phyloP scores from a whole-genome alignment of 495 filamentous ascomycete species.

The Lophiostoma macrostomum region DNA sequence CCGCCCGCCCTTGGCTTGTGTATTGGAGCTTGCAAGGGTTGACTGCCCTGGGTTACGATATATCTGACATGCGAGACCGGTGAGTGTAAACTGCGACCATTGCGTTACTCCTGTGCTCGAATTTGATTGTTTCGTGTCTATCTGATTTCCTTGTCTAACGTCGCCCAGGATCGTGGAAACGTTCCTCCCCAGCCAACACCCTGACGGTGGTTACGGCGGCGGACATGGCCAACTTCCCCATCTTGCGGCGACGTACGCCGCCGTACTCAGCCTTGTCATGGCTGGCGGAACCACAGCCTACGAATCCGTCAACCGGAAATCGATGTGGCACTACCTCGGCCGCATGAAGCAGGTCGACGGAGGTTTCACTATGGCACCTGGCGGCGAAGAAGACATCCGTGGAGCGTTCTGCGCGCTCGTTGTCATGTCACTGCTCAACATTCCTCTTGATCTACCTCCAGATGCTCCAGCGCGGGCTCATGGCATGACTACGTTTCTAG shows the following conservation, averaged over 20 bases:
- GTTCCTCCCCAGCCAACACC: constrained; percentile 75
- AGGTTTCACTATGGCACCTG: constrained; percentile 73
- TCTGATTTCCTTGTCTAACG: not conserved
- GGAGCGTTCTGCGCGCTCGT: constrained; percentile 88
- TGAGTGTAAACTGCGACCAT: too few species aligned
- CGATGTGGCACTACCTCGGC: constrained; percentile 88
- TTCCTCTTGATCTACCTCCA: constrained; percentile 74
- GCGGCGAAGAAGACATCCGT: constrained; percentile 88
- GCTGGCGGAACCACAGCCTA: constrained; percentile 71
- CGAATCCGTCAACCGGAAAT: constrained; percentile 70
- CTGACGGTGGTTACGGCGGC: constrained; percentile 83
- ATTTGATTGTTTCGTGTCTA: too few species aligned
- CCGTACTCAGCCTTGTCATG: constrained; percentile 70
- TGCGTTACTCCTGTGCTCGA: too few species aligned
- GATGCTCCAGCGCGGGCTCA: constrained; percentile 51
- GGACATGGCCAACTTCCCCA: constrained; percentile 89
- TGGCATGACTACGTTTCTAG: constrained; percentile 56
- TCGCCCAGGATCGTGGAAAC: constrained; percentile 60
- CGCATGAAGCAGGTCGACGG: constrained; percentile 78
- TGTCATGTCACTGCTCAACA: constrained; percentile 73
- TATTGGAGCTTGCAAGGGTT: constrained; percentile 85
- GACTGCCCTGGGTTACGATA: constrained; percentile 69
- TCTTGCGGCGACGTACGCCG: constrained; percentile 81
- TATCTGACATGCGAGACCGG: constrained; percentile 64
- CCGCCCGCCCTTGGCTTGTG: constrained; percentile 84